Evolutionary conservation across 2,329 filamentous ascomycete species (phyloP).

Genomic region (Atkinsonella texensis): DNA sequence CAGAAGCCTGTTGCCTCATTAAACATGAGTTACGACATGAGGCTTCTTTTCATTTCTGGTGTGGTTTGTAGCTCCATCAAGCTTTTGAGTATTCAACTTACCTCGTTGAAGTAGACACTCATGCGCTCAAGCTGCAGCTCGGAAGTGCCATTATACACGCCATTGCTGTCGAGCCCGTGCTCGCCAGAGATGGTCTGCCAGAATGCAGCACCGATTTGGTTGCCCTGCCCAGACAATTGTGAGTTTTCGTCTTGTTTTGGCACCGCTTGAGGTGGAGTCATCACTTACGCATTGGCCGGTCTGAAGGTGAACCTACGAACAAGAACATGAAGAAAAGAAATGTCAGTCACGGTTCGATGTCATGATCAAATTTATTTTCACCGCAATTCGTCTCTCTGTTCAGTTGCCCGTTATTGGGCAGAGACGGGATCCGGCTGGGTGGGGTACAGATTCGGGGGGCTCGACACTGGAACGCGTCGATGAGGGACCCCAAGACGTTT

Average conservation of each 20-base stretch:
- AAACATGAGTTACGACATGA: not conserved
- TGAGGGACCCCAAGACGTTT: constrained; percentile 9
- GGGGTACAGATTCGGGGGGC: constrained; percentile 26
- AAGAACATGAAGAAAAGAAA: constrained; percentile 28
- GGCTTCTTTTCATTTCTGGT: not conserved
- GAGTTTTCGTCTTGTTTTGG: constrained; percentile 17
- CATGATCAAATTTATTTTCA: not conserved
- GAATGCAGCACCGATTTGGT: constrained; percentile 99
- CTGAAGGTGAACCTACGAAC: constrained; percentile 92
- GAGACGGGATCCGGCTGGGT: constrained; percentile 12
- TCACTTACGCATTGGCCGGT: constrained; percentile 92
- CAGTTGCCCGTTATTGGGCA: not conserved
- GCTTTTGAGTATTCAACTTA: constrained; percentile 14
- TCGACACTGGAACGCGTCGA: constrained; percentile 27
- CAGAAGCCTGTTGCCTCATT: constrained; percentile 54
- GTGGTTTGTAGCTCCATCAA: not conserved
- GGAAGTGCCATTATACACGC: constrained; percentile 97
- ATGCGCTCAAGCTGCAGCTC: constrained; percentile 99
- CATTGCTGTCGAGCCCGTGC: constrained; percentile 95
- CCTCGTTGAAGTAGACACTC: constrained; percentile 97
- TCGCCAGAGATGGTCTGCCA: constrained; percentile 84
- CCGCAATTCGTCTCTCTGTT: not conserved
- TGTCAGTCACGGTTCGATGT: constrained; percentile 37
- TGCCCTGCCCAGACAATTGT: constrained; percentile 56
- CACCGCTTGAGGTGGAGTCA: not conserved